phyloP scores from a whole-genome alignment of 345 rosid species.

The Hibiscus tridactylites region DNA sequence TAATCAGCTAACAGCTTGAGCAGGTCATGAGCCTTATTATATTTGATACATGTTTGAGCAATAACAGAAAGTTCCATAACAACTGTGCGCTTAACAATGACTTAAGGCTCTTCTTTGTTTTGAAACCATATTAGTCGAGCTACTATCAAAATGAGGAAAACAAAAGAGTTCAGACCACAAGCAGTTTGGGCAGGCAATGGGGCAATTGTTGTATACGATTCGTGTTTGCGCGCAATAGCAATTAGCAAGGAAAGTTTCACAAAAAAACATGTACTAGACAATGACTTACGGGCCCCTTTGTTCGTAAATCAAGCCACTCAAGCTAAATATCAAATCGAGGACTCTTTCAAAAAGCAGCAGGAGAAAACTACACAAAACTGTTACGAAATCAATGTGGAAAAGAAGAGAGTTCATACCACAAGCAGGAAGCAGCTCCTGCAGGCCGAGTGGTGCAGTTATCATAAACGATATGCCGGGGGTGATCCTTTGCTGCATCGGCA shows the following conservation, averaged over 20 bases:
- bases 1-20: neutral
- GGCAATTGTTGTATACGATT: too few species aligned
- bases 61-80: neutral
- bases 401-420: conserved; percentile 41
- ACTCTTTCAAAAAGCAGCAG: too few species aligned
- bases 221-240: too few species aligned
- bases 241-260: too few species aligned
- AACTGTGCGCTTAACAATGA: neutral
- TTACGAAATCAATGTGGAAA: neutral
- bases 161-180: too few species aligned
- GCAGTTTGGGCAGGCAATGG: too few species aligned
- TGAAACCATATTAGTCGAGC: neutral
- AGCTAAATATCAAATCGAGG: too few species aligned
- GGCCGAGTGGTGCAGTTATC: conserved; percentile 52
- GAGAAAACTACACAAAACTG: neutral
- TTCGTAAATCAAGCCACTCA: neutral
- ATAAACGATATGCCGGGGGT: conserved; percentile 57
- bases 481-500: conserved; percentile 89
- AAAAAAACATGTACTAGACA: neutral
- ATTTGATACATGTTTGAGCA: neutral
- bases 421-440: conserved; percentile 49
- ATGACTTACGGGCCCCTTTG: neutral
- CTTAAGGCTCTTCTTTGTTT: too few species aligned
- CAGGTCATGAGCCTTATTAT: neutral
- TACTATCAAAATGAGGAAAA: neutral